Evolutionary conservation across 2,329 filamentous ascomycete genomes (phyloP), one percentile per base, ranked within the genome.

Genomic region (Alternaria sp.): DNA sequence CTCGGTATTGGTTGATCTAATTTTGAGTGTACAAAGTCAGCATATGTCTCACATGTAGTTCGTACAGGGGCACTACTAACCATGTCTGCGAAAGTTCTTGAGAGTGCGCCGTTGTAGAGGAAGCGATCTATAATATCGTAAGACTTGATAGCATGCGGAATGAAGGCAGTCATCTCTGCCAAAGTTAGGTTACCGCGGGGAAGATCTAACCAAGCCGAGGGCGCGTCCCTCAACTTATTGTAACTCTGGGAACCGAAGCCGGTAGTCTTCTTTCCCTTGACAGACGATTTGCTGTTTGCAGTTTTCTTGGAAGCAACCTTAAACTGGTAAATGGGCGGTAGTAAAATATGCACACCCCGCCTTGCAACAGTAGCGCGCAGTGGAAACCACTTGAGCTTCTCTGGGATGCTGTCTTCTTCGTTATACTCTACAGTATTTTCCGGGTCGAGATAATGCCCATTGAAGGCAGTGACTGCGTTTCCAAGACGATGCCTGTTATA

Each of bases 131-230:
- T 62, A 4, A 73, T 50, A 23, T 72, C 64, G 55, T 57, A 61
- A 7, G 61, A 67, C 11, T 70, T 68, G 33, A 73, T 58, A 2
- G 60, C 64, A 2, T 68, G 55, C 1, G 72, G 70, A 4, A 73
- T 21, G 46, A 74, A 73, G 2, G 65, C 60, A 8, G 66, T 41
- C 4, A 72, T 51, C 34, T 75, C 72, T 13, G 65, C 63, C 2
- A 69, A 56, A 2, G 70, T 72, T 8, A 73, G 48, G 40, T 74
- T 72, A n/a, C 54, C 65, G 5, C 33, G 17, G 1, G 67, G 71
- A 44, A 73, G 69, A 4, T 39, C 45, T 1, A 70, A 54, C 17
- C 59, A 60, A 3, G 54, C n/a, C 13, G 56, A 56, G 3, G 69
- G 71, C 1, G 69, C 63, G 14, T 63, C 61, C 26, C 33, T 37